Evolutionary conservation across 177 flowering plant genomes (phyloP), one percentile per base, ranked within the genome.

Genomic region (Telopea speciosissima): DNA sequence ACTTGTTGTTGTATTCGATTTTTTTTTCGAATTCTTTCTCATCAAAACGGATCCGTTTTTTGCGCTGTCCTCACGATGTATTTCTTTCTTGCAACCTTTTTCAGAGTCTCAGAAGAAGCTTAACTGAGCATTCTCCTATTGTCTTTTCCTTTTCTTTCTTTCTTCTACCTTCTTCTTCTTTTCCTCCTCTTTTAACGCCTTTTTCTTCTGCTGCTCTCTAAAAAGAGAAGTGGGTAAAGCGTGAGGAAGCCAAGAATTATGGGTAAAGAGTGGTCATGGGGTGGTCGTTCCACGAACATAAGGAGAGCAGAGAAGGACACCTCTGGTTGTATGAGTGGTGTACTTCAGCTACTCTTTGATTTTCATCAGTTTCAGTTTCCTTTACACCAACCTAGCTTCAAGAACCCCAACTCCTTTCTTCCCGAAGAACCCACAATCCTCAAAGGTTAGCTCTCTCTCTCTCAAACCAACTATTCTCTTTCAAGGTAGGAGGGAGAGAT

Each of bases 281-380:
- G 77, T 65, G 65, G 76, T 66, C 69, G 77, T 66, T 26, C 69
- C 36, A 49, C 60, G 19, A 80, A 67, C 36, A 58, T 54, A 10
- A 80, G 62, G 45, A 70, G 72, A 59, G 66, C 67, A 19, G 70
- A 70, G 14, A 52, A 17, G 24, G 69, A 71, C 45, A 52, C 68
- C 24, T 25, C 84, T 44, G 40, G 97, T 8, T 91, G 97, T 84
- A 87, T 91, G 85, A 75, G 81, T 73, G 81, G 85, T 76, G 86
- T 89, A 26, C 83, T 87, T 73, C 88, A 88, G 22, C 72, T 28
- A 28, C 31, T 88, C 42, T 89, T 91, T 75, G 90, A 89, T 86
- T 86, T 88, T 62, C 86, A 85, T 54, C 88, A 78, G 22, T 75
- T 78, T 70, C 89, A 81, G 59, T 74, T 74, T 63, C 45, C 81